These are phyloP conservation scores for Trypanosoma platydactyli DNA, from an alignment of 208 protist species.

Conservation along the genomic window DNA sequence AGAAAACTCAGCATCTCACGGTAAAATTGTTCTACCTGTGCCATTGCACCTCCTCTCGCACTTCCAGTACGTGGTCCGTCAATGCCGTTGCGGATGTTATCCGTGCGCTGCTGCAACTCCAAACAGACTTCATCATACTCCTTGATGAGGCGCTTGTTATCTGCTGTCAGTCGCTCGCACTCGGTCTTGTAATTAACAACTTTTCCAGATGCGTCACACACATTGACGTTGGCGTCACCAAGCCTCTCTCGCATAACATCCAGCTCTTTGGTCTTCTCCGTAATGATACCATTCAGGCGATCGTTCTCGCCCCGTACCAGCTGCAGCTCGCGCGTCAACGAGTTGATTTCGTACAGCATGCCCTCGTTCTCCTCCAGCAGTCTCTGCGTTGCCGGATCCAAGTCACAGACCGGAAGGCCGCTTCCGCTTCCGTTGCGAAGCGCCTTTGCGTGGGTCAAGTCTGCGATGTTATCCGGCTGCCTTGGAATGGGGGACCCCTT, in stretches of 20 bases:
- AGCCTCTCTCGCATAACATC: conserved; percentile 45
- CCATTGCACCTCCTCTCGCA: background rate
- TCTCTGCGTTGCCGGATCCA: conserved; percentile 34
- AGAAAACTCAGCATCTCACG: conserved; percentile 19
- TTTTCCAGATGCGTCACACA: conserved; percentile 26
- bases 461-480: background rate
- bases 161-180: conserved; percentile 30
- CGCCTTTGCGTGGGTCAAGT: background rate
- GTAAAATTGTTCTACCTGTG: conserved; percentile 24
- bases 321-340: conserved; percentile 39
- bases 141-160: conserved; percentile 27
- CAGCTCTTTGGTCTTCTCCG: conserved; percentile 32
- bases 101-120: conserved; percentile 33
- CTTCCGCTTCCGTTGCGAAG: conserved; percentile 29
- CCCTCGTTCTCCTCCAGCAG: conserved; percentile 63
- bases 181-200: conserved; percentile 44
- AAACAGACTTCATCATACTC: conserved; percentile 34
- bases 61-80: conserved; percentile 4
- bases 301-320: conserved; percentile 26
- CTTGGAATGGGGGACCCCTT: conserved; percentile 7
- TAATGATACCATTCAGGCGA: conserved; percentile 21
- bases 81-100: conserved; percentile 28
- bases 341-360: conserved; percentile 52
- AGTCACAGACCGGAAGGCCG: conserved; percentile 30
- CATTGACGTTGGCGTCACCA: conserved; percentile 35